These are phyloP conservation scores for Cutaneotrichosporon spelunceum DNA, from an alignment of 1,284 basidiomycete species.

Conservation along the genomic window DNA sequence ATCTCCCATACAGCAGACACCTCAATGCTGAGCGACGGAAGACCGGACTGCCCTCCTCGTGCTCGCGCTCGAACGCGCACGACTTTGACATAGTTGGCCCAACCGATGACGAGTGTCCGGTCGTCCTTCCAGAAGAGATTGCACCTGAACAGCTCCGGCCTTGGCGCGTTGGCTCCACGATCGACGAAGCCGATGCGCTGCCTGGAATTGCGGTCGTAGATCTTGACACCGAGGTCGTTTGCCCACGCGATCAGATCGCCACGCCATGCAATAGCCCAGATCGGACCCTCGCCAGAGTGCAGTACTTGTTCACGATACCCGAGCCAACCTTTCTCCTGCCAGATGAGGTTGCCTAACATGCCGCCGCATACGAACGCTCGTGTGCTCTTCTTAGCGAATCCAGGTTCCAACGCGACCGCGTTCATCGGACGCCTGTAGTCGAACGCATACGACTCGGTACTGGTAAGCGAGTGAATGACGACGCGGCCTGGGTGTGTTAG, in stretches of 20 bases:
- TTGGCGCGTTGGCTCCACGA: conserved; percentile 71
- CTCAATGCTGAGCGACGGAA: conserved; percentile 59
- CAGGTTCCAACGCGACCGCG: conserved; percentile 83
- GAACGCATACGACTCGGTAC: conserved; percentile 78
- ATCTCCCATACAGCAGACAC: conserved; percentile 88
- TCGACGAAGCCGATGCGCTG: conserved; percentile 84
- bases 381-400: conserved; percentile 74
- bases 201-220: conserved; percentile 79
- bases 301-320: conserved; percentile 87
- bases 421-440: conserved; percentile 92
- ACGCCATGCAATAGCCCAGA: conserved; percentile 88
- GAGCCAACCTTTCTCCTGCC: conserved; percentile 95
- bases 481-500: conserved; percentile 64
- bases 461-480: conserved; percentile 77
- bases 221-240: conserved; percentile 89
- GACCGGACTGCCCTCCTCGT: conserved; percentile 53
- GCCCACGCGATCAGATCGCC: conserved; percentile 91
- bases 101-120: conserved; percentile 81
- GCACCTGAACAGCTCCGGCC: conserved; percentile 91
- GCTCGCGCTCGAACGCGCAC: conserved; percentile 65
- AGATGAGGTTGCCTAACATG: conserved; percentile 76
- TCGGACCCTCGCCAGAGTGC: conserved; percentile 86
- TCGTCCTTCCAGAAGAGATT: conserved; percentile 89
- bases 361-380: conserved; percentile 92
- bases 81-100: conserved; percentile 93